phyloP scores from a whole-genome alignment of 1,284 basidiomycete species.

The Microbotryum scabiosae region DNA sequence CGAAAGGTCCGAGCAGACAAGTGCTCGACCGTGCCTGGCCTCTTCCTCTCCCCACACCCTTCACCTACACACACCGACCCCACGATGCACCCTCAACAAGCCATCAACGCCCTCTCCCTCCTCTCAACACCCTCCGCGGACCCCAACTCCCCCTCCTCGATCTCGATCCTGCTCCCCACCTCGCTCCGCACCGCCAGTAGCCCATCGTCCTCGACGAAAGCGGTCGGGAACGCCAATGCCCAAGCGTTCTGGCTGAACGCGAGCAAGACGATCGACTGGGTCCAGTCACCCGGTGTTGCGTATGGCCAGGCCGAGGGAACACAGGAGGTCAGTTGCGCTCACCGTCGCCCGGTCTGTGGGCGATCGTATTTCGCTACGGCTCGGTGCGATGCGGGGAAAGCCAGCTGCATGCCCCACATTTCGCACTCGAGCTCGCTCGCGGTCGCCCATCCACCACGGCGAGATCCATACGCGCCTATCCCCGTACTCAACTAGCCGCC shows the following conservation, averaged over 20 bases:
- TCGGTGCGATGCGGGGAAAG: too few species aligned
- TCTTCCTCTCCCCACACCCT: too few species aligned
- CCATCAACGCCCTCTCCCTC: neutral
- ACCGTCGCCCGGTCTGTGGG: too few species aligned
- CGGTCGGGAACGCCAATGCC: neutral
- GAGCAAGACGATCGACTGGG: neutral
- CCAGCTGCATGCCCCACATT: neutral
- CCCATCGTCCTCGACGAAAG: neutral
- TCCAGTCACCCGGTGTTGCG: slow-evolving; percentile 3
- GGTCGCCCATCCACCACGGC: neutral
- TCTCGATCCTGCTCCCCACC: neutral
- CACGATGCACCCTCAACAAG: neutral
- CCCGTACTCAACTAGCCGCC: neutral
- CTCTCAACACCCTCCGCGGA: neutral
- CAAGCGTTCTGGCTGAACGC: neutral
- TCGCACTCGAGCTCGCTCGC: neutral
- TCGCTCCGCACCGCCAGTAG: too few species aligned
- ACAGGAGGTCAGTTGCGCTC: neutral
- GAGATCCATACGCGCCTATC: too few species aligned
- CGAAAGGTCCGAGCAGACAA: too few species aligned
- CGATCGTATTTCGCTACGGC: too few species aligned
- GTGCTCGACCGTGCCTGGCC: too few species aligned
- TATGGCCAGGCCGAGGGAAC: neutral
- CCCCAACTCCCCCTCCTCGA: neutral
- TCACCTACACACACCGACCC: too few species aligned